A percentile compares a stretch with the other conserved stretches of the same genome.
phyloP scores from a whole-genome alignment of 1,139 yeast genomes.

The Yamadazyma dushanensis region DNA sequence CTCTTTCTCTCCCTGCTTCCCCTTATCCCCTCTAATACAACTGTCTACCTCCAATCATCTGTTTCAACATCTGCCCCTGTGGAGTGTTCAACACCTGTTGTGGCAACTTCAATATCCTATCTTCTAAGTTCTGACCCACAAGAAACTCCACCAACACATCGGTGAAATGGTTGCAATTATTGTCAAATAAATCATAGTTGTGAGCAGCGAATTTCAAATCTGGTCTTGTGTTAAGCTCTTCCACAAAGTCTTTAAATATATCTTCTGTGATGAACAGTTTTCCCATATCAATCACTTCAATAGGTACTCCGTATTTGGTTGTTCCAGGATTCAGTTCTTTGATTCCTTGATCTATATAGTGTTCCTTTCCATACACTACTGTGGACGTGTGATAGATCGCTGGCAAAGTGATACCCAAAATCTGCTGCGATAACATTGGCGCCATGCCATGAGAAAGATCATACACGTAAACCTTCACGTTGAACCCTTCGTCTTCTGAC shows the following conservation, averaged over 20 bases:
- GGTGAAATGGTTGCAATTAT: conserved; percentile 71
- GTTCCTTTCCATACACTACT: conserved; percentile 55
- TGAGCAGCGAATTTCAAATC: conserved; percentile 46
- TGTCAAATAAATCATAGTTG: conserved; percentile 58
- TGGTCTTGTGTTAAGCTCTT: conserved; percentile 43
- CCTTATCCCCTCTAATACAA: conserved; percentile 5
- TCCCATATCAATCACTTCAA: conserved; percentile 55
- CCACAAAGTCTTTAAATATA: conserved; percentile 51
- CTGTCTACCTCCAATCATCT: conserved; percentile 20
- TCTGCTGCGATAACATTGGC: conserved; percentile 40
- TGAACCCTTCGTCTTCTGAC: conserved; percentile 16
- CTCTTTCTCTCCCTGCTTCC: too few relatives aligned
- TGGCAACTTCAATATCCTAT: conserved; percentile 56
- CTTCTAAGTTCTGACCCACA: conserved; percentile 50
- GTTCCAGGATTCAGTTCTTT: conserved; percentile 47
- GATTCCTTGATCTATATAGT: conserved; percentile 64
- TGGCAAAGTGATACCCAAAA: conserved; percentile 50
- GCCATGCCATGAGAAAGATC: conserved; percentile 57
- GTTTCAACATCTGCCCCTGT: conserved; percentile 48
- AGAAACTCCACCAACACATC: conserved; percentile 58
- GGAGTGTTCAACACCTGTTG: conserved; percentile 59
- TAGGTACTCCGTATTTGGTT: conserved; percentile 62
- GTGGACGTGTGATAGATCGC: conserved; percentile 72
- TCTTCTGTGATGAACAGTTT: conserved; percentile 52
- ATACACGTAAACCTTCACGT: conserved; percentile 61